phyloP scores from a whole-genome alignment of 2,329 filamentous ascomycete genomes.

The Alternaria ventricosa region DNA sequence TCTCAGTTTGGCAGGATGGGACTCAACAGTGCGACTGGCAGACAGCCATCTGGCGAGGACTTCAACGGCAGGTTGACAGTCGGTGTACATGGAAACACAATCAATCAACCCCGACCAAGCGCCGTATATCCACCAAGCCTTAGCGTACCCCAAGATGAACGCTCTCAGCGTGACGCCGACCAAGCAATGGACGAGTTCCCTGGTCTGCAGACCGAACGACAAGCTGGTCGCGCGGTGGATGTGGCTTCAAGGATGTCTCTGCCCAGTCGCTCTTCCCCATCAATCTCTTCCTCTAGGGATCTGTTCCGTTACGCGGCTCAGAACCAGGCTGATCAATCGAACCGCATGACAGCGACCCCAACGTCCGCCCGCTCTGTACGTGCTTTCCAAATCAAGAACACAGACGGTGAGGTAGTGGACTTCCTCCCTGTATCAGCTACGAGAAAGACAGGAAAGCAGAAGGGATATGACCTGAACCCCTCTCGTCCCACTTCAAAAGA shows the following conservation, averaged over 20 bases:
- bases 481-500: neutral
- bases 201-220: neutral
- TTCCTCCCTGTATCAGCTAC: no score
- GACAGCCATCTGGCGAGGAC: neutral
- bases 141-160: neutral
- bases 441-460: no score
- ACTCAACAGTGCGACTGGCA: neutral
- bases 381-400: fast-evolving
- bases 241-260: neutral
- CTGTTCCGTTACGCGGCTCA: neutral
- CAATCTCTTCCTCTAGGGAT: neutral
- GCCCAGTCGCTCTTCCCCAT: neutral
- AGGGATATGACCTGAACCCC: fast-evolving
- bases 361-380: no score
- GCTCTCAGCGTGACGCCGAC: neutral
- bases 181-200: neutral
- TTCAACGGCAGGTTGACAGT: neutral
- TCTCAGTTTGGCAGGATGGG: neutral
- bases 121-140: neutral
- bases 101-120: neutral
- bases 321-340: neutral
- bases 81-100: neutral
- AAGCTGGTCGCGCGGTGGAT: neutral
- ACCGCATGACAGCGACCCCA: neutral
- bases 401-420: neutral